phyloP scores from a whole-genome alignment of 495 filamentous ascomycete genomes.

The Aspergillus indologenus region DNA sequence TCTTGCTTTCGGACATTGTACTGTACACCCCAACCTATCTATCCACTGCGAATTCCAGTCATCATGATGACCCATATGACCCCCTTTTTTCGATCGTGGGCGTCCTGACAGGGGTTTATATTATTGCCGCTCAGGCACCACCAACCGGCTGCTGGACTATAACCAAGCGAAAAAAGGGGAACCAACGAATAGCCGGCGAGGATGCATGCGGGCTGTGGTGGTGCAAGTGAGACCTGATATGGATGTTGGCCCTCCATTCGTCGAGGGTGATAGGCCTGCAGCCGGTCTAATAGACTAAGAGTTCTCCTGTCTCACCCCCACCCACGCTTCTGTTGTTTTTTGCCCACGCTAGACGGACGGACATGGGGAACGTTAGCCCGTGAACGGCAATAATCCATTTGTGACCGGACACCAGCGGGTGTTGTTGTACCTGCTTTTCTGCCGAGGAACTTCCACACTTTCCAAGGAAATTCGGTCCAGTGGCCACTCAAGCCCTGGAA shows the following conservation, averaged over 20 bases:
- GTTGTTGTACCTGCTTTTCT: not conserved
- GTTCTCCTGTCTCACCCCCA: not conserved
- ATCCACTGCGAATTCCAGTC: no score
- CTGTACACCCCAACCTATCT: no score
- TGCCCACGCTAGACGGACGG: no score
- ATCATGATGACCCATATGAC: no score
- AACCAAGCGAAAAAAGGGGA: not conserved
- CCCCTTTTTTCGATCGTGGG: not conserved
- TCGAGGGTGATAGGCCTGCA: not conserved
- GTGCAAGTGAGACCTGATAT: not conserved
- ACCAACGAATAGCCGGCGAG: not conserved
- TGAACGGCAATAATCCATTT: not conserved
- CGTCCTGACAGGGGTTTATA: not conserved
- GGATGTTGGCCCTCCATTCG: not conserved
- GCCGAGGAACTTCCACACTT: not conserved
- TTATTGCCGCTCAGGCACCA: not conserved
- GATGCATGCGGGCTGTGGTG: no score
- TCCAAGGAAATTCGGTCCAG: not conserved
- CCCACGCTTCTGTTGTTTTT: no score
- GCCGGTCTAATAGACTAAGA: not conserved
- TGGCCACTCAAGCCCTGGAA: not conserved
- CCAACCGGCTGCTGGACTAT: not conserved
- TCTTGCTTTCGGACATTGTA: no score
- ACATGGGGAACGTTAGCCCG: not conserved
- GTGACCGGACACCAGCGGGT: not conserved